phyloP scores from a whole-genome alignment of 2,329 filamentous ascomycete genomes.

The Fusarium albidum region DNA sequence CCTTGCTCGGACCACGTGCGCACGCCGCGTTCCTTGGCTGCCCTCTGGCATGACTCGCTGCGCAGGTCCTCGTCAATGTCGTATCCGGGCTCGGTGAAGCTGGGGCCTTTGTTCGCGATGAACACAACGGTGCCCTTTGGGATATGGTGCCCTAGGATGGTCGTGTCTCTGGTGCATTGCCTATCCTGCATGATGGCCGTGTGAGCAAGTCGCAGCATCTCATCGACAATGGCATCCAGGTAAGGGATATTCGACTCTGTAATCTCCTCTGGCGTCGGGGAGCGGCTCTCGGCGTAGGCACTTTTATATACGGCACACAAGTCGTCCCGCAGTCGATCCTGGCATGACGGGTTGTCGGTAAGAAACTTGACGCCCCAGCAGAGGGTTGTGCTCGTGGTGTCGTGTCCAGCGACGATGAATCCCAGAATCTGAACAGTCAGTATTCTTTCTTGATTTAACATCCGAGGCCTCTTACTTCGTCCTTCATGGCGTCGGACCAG shows the following conservation, averaged over 20 bases:
- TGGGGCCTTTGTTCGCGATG: neutral
- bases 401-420: constrained; percentile 28
- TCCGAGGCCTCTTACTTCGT: constrained; percentile 34
- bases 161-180: neutral
- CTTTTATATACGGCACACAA: constrained; percentile 25
- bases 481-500: constrained; percentile 38
- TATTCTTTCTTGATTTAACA: neutral
- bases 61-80: neutral
- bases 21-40: no score
- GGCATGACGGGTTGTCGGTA: constrained; percentile 16
- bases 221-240: constrained; percentile 45
- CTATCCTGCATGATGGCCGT: neutral
- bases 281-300: constrained; percentile 24
- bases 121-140: neutral
- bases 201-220: constrained; percentile 39
- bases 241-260: constrained; percentile 32
- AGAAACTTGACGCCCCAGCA: constrained; percentile 35
- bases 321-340: constrained; percentile 34
- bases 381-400: constrained; percentile 33
- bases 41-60: neutral
- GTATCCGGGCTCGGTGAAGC: neutral
- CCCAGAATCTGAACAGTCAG: constrained; percentile 2
- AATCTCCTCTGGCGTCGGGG: constrained; percentile 40
- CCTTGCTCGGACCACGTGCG: no score
- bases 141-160: neutral